phyloP scores from a whole-genome alignment of 306 rosid species.

The Castanea sativa region DNA sequence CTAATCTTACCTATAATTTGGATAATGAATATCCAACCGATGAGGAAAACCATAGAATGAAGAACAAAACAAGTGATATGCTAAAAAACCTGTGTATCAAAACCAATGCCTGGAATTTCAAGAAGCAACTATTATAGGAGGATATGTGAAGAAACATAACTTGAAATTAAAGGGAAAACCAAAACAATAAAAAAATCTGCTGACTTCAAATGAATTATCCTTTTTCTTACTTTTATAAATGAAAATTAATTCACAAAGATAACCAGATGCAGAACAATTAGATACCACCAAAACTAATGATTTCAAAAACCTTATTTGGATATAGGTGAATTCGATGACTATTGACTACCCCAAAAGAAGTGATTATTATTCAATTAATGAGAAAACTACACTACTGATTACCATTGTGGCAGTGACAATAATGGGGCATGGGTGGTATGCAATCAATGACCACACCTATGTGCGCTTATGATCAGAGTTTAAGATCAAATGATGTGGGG shows the following conservation, averaged over 20 bases:
- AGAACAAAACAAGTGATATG: slow-evolving; percentile 76
- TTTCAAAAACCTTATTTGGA: too few species aligned
- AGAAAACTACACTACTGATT: neutral
- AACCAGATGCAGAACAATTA: too few species aligned
- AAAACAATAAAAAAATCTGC: neutral
- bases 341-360: neutral
- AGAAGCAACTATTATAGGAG: slow-evolving; percentile 51
- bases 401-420: neutral
- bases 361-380: neutral
- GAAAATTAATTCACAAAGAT: neutral
- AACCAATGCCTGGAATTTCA: slow-evolving; percentile 95
- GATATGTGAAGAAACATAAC: slow-evolving; percentile 20
- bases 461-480: neutral
- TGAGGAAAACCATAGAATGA: slow-evolving; percentile 72
- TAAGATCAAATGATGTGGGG: neutral
- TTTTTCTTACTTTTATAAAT: neutral
- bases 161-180: slow-evolving; percentile 1
- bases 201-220: too few species aligned
- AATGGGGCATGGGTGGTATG: neutral
- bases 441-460: neutral
- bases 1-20: slow-evolving; percentile 42
- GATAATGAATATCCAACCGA: slow-evolving; percentile 46
- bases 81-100: slow-evolving; percentile 99
- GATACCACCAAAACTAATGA: too few species aligned
- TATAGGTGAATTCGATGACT: neutral